These are phyloP conservation scores for Eragrostis nindensis DNA, from an alignment of 176 grass and related monocot genomes.

Conservation along the genomic window DNA sequence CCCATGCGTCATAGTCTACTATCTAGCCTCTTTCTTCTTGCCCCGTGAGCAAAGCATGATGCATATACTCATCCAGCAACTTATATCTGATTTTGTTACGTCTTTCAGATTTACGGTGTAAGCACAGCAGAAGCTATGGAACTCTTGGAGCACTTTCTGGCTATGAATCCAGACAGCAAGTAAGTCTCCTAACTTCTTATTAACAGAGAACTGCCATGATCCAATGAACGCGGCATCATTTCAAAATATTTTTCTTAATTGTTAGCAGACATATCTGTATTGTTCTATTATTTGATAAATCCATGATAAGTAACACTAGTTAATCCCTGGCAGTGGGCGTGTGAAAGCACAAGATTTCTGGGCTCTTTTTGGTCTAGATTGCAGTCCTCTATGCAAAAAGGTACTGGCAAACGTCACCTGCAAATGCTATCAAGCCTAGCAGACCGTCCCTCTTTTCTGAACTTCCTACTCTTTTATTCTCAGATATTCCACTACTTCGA, in stretches of 20 bases:
- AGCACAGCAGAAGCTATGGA: conserved; percentile 82
- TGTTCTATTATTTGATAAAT: not conserved
- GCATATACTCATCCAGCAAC: not conserved
- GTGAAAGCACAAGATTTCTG: conserved; percentile 76
- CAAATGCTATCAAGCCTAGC: not conserved
- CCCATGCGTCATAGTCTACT: not conserved
- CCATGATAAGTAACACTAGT: conserved; percentile 24
- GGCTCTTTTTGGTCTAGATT: conserved; percentile 74
- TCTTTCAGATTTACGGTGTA: conserved; percentile 72
- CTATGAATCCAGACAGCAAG: conserved; percentile 77
- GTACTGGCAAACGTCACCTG: conserved; percentile 18
- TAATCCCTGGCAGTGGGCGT: conserved; percentile 62
- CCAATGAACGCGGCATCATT: not conserved
- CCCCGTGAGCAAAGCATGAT: not conserved
- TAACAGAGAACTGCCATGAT: not conserved
- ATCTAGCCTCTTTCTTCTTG: not conserved
- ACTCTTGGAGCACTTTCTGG: conserved; percentile 82
- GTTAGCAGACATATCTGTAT: not conserved
- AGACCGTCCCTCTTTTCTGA: conserved; percentile 2
- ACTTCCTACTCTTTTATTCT: not conserved
- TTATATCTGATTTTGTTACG: conserved; percentile 5
- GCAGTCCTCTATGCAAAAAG: conserved; percentile 72
- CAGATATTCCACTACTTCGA: conserved; percentile 96
- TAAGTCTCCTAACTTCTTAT: conserved; percentile 32
- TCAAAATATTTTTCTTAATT: not conserved